phyloP scores from a whole-genome alignment of 345 rosid genomes.

The Lepidium aucheri region DNA sequence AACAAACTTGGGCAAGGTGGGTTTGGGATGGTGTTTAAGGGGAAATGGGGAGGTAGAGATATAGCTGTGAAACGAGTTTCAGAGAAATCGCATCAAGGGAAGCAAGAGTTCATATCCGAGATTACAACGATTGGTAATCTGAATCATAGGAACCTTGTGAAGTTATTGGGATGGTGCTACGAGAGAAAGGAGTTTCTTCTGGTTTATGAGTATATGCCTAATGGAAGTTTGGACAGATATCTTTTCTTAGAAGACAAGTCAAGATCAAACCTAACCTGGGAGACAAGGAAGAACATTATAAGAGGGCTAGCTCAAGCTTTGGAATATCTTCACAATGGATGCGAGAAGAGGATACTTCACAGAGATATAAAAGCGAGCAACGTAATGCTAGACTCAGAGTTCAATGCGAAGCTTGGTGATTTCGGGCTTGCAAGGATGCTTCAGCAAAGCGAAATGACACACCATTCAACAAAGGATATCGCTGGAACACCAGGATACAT shows the following conservation, averaged over 20 bases:
- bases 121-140: constrained; percentile 71
- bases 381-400: constrained; percentile 61
- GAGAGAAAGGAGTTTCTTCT: constrained; percentile 42
- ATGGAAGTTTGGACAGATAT: constrained; percentile 60
- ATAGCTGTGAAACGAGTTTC: constrained; percentile 70
- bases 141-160: constrained; percentile 61
- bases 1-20: constrained; percentile 73
- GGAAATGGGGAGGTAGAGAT: constrained; percentile 36
- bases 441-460: constrained; percentile 48
- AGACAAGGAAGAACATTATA: constrained; percentile 38
- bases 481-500: constrained; percentile 80
- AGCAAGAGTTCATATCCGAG: constrained; percentile 72
- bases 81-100: constrained; percentile 57
- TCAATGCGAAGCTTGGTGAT: constrained; percentile 53
- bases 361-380: constrained; percentile 31
- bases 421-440: constrained; percentile 76
- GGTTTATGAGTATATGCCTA: constrained; percentile 17
- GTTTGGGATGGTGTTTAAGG: constrained; percentile 72
- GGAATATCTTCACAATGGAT: constrained; percentile 67
- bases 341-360: constrained; percentile 51
- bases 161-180: constrained; percentile 75
- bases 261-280: constrained; percentile 39
- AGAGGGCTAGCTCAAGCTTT: constrained; percentile 58
- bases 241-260: constrained; percentile 29
- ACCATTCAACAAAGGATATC: constrained; percentile 59